Evolutionary conservation across 73 alveolate genomes (phyloP).

Genomic region (Tetrahymena thermophila): DNA sequence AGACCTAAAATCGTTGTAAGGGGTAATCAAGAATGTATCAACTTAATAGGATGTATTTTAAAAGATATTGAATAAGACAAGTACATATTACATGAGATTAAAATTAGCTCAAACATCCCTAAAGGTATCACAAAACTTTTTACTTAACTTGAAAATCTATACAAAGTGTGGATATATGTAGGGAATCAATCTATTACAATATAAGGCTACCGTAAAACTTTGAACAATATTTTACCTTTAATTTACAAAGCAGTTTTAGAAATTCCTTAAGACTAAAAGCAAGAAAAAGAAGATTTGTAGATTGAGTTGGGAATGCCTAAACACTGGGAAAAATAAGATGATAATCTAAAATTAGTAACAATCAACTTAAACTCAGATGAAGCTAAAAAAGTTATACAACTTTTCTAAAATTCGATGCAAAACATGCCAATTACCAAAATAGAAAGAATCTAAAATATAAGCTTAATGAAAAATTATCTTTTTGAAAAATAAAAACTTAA

Average conservation of each 20-base stretch:
- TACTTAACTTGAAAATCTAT: neutral
- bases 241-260: neutral
- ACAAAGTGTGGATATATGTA: neutral
- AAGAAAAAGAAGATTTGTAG: neutral
- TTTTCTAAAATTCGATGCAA: neutral
- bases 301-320: neutral
- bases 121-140: neutral
- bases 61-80: neutral
- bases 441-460: neutral
- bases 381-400: neutral
- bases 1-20: neutral
- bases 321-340: neutral
- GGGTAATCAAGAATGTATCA: neutral
- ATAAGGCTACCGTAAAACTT: neutral
- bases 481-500: neutral
- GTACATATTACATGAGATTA: neutral
- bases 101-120: neutral
- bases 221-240: neutral
- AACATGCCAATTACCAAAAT: neutral
- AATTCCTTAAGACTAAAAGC: neutral
- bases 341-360: neutral
- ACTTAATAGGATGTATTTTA: neutral
- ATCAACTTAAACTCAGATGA: neutral
- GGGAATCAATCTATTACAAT: neutral
- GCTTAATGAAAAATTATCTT: neutral